Evolutionary conservation across 2,329 filamentous ascomycete species (phyloP).

Genomic region (Penicillium olsonii): DNA sequence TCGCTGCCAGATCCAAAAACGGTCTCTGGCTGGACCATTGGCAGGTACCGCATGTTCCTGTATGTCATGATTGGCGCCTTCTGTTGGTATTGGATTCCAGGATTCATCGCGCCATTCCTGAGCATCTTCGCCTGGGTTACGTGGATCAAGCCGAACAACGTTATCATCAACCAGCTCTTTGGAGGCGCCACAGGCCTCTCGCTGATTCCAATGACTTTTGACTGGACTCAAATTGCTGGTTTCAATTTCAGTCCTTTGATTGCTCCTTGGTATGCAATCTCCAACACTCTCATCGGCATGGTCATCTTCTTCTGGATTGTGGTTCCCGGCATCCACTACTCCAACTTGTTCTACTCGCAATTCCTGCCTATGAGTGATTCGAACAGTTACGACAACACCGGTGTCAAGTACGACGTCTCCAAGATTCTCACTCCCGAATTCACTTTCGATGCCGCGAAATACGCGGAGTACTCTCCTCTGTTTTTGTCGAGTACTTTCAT

Average conservation of each 20-base stretch:
- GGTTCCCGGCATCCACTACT: slow-evolving; percentile 64
- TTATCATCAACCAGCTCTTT: slow-evolving; percentile 64
- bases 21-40: slow-evolving; percentile 65
- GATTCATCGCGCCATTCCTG: slow-evolving; percentile 68
- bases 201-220: slow-evolving; percentile 51
- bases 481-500: slow-evolving; percentile 69
- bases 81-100: slow-evolving; percentile 69
- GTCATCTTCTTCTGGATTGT: slow-evolving; percentile 65
- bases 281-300: slow-evolving; percentile 70
- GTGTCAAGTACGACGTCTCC: slow-evolving; percentile 62
- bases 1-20: slow-evolving; percentile 55
- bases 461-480: slow-evolving; percentile 65
- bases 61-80: slow-evolving; percentile 61
- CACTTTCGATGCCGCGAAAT: slow-evolving; percentile 64
- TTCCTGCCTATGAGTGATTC: slow-evolving; percentile 71
- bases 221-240: slow-evolving; percentile 73
- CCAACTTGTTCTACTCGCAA: slow-evolving; percentile 63
- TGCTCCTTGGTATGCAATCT: slow-evolving; percentile 72
- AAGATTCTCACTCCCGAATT: slow-evolving; percentile 63
- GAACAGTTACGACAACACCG: slow-evolving; percentile 71
- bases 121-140: slow-evolving; percentile 71
- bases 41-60: slow-evolving; percentile 66
- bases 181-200: slow-evolving; percentile 23
- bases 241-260: slow-evolving; percentile 69
- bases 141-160: slow-evolving; percentile 69